phyloP scores from a whole-genome alignment of 2,329 filamentous ascomycete species.

The Didymella arachidicola region DNA sequence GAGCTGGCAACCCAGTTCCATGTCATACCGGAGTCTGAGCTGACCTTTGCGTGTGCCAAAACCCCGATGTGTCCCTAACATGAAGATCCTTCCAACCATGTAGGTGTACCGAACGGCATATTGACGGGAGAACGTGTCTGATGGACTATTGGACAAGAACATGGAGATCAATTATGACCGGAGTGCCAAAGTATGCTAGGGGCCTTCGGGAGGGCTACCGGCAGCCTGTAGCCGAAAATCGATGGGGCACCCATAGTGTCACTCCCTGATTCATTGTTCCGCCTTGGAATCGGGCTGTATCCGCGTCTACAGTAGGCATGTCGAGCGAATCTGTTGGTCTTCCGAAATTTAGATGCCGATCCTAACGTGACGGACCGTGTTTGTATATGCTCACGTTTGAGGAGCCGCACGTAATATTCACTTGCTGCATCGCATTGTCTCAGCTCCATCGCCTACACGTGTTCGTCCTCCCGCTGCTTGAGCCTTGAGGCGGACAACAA shows the following conservation, averaged over 20 bases:
- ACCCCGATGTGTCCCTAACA: background rate
- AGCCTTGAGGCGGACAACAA: background rate
- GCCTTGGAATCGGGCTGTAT: background rate
- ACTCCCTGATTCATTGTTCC: background rate
- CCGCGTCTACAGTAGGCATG: background rate
- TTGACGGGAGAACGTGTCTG: background rate
- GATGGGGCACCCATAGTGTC: background rate
- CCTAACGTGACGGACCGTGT: background rate
- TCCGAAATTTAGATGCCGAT: background rate
- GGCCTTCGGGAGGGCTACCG: background rate
- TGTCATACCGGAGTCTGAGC: background rate
- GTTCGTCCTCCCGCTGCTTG: background rate
- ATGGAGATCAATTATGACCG: background rate
- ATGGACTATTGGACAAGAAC: background rate
- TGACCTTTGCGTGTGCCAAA: background rate
- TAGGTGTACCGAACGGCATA: background rate
- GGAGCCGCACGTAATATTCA: background rate
- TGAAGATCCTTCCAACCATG: background rate
- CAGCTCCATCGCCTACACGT: background rate
- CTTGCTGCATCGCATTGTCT: background rate
- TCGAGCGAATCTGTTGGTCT: background rate
- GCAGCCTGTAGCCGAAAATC: background rate
- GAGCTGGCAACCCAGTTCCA: background rate
- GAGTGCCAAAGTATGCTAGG: slow-evolving; percentile 1
- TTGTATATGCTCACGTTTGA: background rate